phyloP scores from a whole-genome alignment of 192 early-diverging fungal species.

The Geosiphon pyriformis region DNA sequence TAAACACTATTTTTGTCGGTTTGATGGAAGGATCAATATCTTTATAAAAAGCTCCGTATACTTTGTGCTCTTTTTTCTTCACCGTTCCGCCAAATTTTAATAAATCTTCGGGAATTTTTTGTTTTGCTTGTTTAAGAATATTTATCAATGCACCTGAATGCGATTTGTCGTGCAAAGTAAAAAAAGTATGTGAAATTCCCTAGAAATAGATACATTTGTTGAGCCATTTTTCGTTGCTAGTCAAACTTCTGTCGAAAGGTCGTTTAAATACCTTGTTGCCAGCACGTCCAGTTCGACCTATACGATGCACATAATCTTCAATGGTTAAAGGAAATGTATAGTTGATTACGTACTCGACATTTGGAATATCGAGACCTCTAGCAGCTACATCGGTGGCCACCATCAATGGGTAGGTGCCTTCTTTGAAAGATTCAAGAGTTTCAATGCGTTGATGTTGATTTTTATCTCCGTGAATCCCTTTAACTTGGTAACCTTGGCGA shows the following conservation, averaged over 20 bases:
- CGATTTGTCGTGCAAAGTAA: constrained; percentile 83
- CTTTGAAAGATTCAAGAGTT: constrained; percentile 77
- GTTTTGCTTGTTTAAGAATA: constrained; percentile 81
- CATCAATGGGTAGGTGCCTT: constrained; percentile 74
- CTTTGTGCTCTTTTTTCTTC: constrained; percentile 94
- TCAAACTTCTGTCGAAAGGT: too few species aligned
- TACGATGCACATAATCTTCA: constrained; percentile 90
- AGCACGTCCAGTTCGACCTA: constrained; percentile 94
- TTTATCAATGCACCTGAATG: constrained; percentile 87
- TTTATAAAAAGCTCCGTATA: constrained; percentile 94
- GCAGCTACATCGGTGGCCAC: constrained; percentile 94
- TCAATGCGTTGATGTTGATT: constrained; percentile 74
- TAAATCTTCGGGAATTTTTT: constrained; percentile 79
- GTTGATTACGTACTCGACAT: constrained; percentile 95
- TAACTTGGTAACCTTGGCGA: constrained; percentile 73
- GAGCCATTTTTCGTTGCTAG: too few species aligned
- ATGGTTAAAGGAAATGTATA: constrained; percentile 95
- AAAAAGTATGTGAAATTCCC: constrained; percentile 90
- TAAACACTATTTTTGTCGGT: constrained; percentile 89
- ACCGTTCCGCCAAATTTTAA: constrained; percentile 93
- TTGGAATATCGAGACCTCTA: constrained; percentile 82
- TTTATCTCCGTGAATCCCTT: constrained; percentile 90
- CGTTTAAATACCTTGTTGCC: constrained; percentile 76
- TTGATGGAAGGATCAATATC: constrained; percentile 79
- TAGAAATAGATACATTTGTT: constrained; percentile 20